These are phyloP conservation scores for Corymbia citriodora DNA, from an alignment of 441 rosid genomes.

Conservation along the genomic window DNA sequence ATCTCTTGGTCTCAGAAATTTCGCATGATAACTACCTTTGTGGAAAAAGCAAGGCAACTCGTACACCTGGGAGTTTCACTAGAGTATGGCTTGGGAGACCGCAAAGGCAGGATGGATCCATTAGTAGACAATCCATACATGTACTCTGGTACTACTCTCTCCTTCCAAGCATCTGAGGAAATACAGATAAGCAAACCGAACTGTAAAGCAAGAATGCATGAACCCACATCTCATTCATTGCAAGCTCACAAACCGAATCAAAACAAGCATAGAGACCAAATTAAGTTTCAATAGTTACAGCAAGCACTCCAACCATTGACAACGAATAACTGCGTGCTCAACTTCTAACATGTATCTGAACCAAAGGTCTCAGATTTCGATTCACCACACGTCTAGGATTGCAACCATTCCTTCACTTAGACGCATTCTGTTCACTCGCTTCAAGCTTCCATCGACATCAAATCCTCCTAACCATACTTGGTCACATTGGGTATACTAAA, in stretches of 20 bases:
- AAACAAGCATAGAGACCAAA: background rate
- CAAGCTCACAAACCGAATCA: background rate
- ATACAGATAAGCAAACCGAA: background rate
- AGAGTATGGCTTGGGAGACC: background rate
- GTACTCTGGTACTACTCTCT: slow-evolving; percentile 14
- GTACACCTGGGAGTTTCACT: slow-evolving; percentile 8
- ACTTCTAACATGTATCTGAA: background rate
- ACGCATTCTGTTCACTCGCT: background rate
- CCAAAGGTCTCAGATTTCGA: background rate
- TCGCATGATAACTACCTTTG: background rate
- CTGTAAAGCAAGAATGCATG: background rate
- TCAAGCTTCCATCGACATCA: background rate
- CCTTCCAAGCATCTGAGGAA: slow-evolving; percentile 17
- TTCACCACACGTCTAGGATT: background rate
- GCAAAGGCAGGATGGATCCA: slow-evolving; percentile 7
- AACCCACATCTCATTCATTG: background rate
- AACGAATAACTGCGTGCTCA: background rate
- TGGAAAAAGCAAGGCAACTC: slow-evolving; percentile 11
- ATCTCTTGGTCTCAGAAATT: background rate
- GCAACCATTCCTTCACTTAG: background rate
- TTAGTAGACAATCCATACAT: slow-evolving; percentile 14
- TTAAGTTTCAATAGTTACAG: background rate
- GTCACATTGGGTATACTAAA: background rate
- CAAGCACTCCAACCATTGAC: background rate
- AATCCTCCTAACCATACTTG: background rate